Conservation (phyloP, 805 yeast genomes). For the Zygotorulaspora sp. region DNA sequence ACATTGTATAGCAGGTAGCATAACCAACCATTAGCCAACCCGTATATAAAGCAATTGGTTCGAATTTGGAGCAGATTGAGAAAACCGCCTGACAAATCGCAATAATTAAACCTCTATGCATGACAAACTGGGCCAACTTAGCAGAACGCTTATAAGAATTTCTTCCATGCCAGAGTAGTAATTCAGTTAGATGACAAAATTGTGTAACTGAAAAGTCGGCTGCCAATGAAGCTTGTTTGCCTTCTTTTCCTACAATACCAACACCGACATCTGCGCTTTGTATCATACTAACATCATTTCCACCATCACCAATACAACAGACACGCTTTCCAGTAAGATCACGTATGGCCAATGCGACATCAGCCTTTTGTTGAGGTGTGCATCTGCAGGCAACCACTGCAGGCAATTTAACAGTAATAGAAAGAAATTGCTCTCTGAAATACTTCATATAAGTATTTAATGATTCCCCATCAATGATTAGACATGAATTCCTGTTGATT, state of each 20-base stretch:
- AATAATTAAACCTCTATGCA: conserved; percentile 91
- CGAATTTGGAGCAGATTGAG: conserved; percentile 80
- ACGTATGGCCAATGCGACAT: conserved; percentile 78
- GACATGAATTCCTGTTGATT: conserved; percentile 53
- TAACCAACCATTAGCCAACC: conserved; percentile 99
- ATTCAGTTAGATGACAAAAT: conserved; percentile 80
- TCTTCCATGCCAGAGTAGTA: conserved; percentile 95
- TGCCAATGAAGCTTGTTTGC: conserved; percentile 93
- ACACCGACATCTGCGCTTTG: conserved; percentile 99
- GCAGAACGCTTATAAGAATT: conserved; percentile 95
- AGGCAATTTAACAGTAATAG: conserved; percentile 71
- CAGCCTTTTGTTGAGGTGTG: conserved; percentile 98
- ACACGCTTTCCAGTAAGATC: conserved; percentile 81
- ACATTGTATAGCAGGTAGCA: conserved; percentile 96
- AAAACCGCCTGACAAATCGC: conserved; percentile 94
- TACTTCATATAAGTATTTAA: conserved; percentile 61
- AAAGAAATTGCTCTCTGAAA: conserved; percentile 68
- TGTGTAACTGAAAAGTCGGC: conserved; percentile 95
- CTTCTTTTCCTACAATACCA: conserved; percentile 98
- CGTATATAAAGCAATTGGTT: conserved; percentile 89
- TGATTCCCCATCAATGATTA: conserved; percentile 92
- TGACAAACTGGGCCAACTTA: conserved; percentile 89
- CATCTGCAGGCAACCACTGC: conserved; percentile 98
- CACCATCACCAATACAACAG: conserved; percentile 99
- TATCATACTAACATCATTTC: conserved; percentile 98